Percentiles rank a stretch among this genome's conserved stretches.
These are phyloP conservation scores for Lanmaoa pseudosensibilis DNA, from an alignment of 768 basidiomycete species.

Conservation along the genomic window DNA sequence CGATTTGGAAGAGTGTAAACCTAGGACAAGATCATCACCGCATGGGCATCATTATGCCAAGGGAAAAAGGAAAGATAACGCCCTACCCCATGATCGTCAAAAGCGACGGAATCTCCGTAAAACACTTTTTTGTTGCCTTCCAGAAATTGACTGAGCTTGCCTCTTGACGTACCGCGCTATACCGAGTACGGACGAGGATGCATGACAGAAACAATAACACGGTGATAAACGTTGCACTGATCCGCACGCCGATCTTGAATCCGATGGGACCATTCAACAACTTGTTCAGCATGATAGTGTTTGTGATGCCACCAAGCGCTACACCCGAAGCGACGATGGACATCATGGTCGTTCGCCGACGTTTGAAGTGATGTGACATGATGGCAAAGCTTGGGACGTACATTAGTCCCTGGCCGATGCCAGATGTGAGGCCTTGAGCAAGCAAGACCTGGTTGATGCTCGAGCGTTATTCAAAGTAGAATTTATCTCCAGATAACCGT, in stretches of 20 bases:
- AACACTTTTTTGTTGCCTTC: constrained; percentile 23
- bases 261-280: constrained; percentile 43
- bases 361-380: constrained; percentile 46
- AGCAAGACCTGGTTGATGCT: constrained; percentile 37
- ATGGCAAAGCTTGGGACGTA: constrained; percentile 46
- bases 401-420: constrained; percentile 44
- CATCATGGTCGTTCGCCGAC: constrained; percentile 42
- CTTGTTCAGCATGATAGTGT: constrained; percentile 63
- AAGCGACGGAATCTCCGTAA: constrained; percentile 25
- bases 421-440: constrained; percentile 44
- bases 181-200: constrained; percentile 38
- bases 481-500: background rate
- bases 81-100: constrained; percentile 25
- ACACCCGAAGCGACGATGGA: constrained; percentile 48
- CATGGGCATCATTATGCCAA: background rate
- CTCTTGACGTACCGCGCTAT: background rate
- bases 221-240: constrained; percentile 41
- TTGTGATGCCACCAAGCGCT: constrained; percentile 53
- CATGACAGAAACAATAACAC: constrained; percentile 40
- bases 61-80: background rate
- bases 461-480: background rate
- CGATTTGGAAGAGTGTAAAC: constrained; percentile 35
- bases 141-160: constrained; percentile 9
- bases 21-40: constrained; percentile 5
- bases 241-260: constrained; percentile 40